phyloP scores from a whole-genome alignment of 352 stramenopile species.

The Thalassiosira mediterranea region DNA sequence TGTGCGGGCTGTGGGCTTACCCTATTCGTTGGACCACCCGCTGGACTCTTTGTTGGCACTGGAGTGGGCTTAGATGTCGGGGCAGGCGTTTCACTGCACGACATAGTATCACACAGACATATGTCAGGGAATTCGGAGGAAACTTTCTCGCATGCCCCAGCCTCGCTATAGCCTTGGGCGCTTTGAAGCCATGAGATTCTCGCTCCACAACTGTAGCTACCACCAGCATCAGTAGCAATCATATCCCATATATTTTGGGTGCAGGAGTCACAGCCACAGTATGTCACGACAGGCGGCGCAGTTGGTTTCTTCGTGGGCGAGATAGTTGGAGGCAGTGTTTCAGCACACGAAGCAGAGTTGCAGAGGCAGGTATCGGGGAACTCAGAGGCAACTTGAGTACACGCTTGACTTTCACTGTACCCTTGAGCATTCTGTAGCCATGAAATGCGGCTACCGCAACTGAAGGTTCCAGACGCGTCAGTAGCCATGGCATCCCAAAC shows the following conservation, averaged over 20 bases:
- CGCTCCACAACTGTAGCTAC: constrained; percentile 22
- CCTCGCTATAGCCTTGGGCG: constrained; percentile 8
- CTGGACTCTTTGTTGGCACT: constrained; percentile 1
- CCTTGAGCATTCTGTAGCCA: constrained; percentile 1
- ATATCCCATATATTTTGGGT: constrained; percentile 34
- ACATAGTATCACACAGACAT: too few species aligned
- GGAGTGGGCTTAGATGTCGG: neutral
- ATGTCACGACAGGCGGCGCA: neutral
- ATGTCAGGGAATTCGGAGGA: neutral
- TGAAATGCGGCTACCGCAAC: neutral
- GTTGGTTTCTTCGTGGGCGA: neutral
- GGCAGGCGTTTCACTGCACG: too few species aligned
- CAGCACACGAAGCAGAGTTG: neutral
- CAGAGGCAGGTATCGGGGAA: neutral
- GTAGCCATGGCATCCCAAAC: neutral
- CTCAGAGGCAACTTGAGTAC: neutral
- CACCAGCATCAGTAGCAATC: constrained; percentile 16
- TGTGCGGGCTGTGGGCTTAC: too few species aligned
- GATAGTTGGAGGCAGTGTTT: neutral
- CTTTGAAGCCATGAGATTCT: constrained; percentile 25
- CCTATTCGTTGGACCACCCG: neutral
- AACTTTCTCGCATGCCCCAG: constrained; percentile 11
- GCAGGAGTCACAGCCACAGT: constrained; percentile 31
- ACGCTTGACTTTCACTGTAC: neutral
- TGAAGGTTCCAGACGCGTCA: neutral